Base-by-base conservation (phyloP, 1,284 basidiomycete genomes). In the Ganoderma lucidum region DNA sequence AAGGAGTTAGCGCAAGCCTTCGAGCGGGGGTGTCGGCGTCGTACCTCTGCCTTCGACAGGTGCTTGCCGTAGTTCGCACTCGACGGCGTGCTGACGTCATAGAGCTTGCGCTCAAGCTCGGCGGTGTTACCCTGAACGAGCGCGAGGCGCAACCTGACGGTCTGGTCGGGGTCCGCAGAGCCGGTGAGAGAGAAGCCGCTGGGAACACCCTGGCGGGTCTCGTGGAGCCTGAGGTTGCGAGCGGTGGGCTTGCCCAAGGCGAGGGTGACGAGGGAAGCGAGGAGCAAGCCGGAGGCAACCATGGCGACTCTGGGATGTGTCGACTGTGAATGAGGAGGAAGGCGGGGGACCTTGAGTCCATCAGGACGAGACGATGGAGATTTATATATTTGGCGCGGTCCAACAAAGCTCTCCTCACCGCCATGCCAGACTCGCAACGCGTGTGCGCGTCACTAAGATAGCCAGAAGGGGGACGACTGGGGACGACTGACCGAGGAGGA, bases 101-200 rank as follows among this genome's bases (percentile, higher is more conserved):
- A 77, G 23, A 83, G 78, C n/a, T 70, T 78, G 62, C 79, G 70
- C 69, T 82, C 79, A 37, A 84, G 80, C n/a, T 81, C 82, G 8
- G 72, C 73, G 63, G 78, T 74, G 71, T 84, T 68, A 70, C 68
- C 75, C 72, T 80, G 80, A 53, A 74, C 75, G 63, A 83, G 78
- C 15, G 79, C 81, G 30, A 83, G 74, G 30, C 80, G 79, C 59
- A 82, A 69, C 70, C 76, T 77, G 53, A 82, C 74, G 15, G 68
- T 71, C 23, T 74, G 67, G 60, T 77, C 72, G 17, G 75, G 67
- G 1, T 76, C 56, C 0, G 81, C 78, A n/a, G 78, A 62, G 42
- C 76, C 78, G 19, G 60, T 59, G 60, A 75, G 69, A n/a, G 74
- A 74, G 73, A 78, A 82, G 42, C 79, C 80, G 12, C 61, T 69